phyloP scores from a whole-genome alignment of 805 yeast species.

The Teunomyces gatunensis region DNA sequence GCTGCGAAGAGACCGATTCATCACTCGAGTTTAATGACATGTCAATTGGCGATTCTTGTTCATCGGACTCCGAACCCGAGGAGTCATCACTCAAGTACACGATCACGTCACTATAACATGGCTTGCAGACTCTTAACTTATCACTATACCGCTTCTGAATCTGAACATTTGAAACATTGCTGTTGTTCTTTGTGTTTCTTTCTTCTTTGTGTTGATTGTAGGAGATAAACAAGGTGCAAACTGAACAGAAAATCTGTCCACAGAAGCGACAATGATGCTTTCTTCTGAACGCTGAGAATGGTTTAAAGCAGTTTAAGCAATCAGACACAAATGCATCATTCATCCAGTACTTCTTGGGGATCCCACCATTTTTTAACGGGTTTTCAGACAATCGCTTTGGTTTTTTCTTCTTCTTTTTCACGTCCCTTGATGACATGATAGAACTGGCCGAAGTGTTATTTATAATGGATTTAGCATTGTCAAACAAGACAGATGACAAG shows the following conservation, averaged over 20 bases:
- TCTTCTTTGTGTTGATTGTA: conserved; percentile 52
- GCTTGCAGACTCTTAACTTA: conserved; percentile 71
- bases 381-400: conserved; percentile 34
- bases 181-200: conserved; percentile 18
- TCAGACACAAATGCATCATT: conserved; percentile 89
- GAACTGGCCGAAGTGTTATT: conserved; percentile 35
- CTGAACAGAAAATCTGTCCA: conserved; percentile 90
- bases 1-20: conserved; percentile 18
- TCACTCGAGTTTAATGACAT: conserved; percentile 8
- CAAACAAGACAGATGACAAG: conserved; percentile 32
- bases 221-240: conserved; percentile 68
- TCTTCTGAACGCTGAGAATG: conserved; percentile 81
- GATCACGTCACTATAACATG: conserved; percentile 73
- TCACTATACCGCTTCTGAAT: conserved; percentile 56
- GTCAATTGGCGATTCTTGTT: conserved; percentile 7
- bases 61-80: conserved; percentile 24
- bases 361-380: conserved; percentile 48
- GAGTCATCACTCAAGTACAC: conserved; percentile 68
- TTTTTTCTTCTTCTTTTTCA: conserved; percentile 24
- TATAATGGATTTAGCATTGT: conserved; percentile 37
- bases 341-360: conserved; percentile 89
- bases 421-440: conserved; percentile 12
- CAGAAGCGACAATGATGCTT: conserved; percentile 95
- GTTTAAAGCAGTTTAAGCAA: conserved; percentile 78
- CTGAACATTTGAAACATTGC: conserved; percentile 6